phyloP scores from a whole-genome alignment of 2,329 filamentous ascomycete genomes.

The Didymellaceae sp. region DNA sequence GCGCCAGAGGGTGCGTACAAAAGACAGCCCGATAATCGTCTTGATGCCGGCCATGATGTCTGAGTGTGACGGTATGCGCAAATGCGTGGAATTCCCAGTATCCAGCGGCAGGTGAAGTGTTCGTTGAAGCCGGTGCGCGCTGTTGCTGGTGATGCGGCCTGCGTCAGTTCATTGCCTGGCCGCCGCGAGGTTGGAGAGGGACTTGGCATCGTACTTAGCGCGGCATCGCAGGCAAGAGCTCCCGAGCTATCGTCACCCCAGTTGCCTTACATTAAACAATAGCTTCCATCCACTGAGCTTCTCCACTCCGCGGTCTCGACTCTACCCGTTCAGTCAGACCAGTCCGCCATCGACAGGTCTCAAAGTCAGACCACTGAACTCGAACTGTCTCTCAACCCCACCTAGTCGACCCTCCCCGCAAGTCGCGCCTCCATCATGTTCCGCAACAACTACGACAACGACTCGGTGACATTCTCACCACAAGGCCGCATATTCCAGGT shows the following conservation, averaged over 20 bases:
- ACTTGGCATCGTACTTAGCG: constrained; percentile 23
- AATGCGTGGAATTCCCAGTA: neutral
- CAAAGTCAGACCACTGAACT: neutral
- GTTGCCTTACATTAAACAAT: constrained; percentile 35
- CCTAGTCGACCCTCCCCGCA: constrained; percentile 10
- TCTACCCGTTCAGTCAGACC: neutral
- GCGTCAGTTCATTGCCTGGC: neutral
- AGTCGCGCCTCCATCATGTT: constrained; percentile 73
- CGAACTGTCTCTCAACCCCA: neutral
- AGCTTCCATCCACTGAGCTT: constrained; percentile 19
- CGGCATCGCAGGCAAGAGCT: constrained; percentile 25
- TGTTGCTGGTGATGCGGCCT: constrained; percentile 3
- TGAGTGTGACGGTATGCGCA: neutral
- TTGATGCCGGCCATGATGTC: constrained; percentile 83
- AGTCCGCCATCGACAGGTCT: neutral
- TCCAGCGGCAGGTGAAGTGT: neutral
- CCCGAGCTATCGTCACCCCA: constrained; percentile 34
- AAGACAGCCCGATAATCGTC: constrained; percentile 98
- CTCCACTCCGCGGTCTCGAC: neutral
- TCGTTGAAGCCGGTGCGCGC: neutral
- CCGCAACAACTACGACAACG: constrained; percentile 99
- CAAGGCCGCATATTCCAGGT: constrained; percentile 99
- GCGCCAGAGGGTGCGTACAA: constrained; percentile 64
- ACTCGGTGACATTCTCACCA: constrained; percentile 98
- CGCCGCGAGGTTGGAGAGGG: constrained; percentile 13